Base-by-base conservation (phyloP, 306 rosid species). In the Astragalus membranaceus region DNA sequence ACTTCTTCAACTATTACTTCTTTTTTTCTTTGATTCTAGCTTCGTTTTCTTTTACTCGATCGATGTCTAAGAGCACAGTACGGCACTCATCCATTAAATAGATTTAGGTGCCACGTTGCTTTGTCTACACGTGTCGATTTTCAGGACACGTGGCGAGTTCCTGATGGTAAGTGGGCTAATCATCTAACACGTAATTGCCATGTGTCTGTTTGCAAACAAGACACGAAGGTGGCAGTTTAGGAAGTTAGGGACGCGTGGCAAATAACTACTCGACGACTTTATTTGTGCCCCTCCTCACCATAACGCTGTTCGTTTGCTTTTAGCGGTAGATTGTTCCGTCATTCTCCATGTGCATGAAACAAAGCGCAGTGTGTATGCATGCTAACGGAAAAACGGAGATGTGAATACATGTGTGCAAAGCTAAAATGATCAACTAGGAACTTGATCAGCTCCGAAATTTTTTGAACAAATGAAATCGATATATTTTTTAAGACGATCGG, bases 131-230 rank as follows among this genome's bases (percentile, higher is more conserved):
- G 73, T 78, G 78, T 48, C 64, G 12, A 5, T 9, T 11, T 5
- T 6, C 0, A 5, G 3, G n/a, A 46, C 73, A 14, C 83, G 83
- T 76, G 79, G 51, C 78, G 16, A 7, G 30, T 60, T 75, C 11
- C 0, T 10, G 6, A 8, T 30, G 10, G 15, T 26, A 16, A 13
- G 7, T 5, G 8, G 5, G 0, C 10, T 53, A 0, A 3, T 1
- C 67, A 6, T 43, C 20, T 15, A 36, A 81, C 85, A 81, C 81
- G 75, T 66, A 14, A 1, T 0, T 35, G 72, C 75, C 67, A 20
- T 44, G 85, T 76, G 78, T 52, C 63, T 6, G 8, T 30, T 8
- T 1, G 8, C 6, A n/a, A 48, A 36, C 1, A 55, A 4, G 4
- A 35, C 1, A 67, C 59, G 1, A 6, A 5, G 66, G 36, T 42